phyloP scores from a whole-genome alignment of 2,329 filamentous ascomycete genomes.

The Sporothrix dimorphospora region DNA sequence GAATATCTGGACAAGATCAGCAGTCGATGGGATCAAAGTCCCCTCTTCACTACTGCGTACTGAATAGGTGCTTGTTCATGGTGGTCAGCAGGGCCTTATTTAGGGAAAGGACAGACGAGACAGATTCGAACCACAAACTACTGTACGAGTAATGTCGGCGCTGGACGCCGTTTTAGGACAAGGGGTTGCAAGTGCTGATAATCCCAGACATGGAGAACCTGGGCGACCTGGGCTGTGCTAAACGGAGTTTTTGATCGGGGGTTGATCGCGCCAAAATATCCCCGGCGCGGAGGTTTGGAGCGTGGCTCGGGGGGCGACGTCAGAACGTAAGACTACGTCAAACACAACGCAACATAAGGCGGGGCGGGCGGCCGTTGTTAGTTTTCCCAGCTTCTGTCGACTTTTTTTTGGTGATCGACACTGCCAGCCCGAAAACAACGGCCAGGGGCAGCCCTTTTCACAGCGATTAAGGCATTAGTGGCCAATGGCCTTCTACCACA shows the following conservation, averaged over 20 bases:
- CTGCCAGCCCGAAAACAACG: background rate
- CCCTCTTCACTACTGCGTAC: background rate
- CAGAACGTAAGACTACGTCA: slow-evolving; percentile 10
- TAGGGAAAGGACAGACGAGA: background rate
- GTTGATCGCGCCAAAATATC: slow-evolving; percentile 2
- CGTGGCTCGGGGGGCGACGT: background rate
- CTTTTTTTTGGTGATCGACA: background rate
- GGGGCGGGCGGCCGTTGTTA: background rate
- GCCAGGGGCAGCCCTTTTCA: background rate
- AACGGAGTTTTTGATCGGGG: background rate
- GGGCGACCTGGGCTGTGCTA: background rate
- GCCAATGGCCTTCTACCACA: background rate
- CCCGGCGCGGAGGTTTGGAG: background rate
- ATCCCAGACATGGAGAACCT: background rate
- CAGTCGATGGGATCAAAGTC: background rate
- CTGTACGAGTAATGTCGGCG: background rate
- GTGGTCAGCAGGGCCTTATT: slow-evolving; percentile 17
- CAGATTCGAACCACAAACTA: background rate
- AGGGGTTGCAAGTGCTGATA: background rate
- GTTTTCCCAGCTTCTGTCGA: background rate
- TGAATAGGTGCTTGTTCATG: background rate
- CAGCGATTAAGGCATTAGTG: background rate
- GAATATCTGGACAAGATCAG: background rate
- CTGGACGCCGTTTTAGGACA: background rate
- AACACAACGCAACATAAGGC: background rate